Conservation (phyloP, 2,329 filamentous ascomycete species). For the Tolypocladium amazonense region DNA sequence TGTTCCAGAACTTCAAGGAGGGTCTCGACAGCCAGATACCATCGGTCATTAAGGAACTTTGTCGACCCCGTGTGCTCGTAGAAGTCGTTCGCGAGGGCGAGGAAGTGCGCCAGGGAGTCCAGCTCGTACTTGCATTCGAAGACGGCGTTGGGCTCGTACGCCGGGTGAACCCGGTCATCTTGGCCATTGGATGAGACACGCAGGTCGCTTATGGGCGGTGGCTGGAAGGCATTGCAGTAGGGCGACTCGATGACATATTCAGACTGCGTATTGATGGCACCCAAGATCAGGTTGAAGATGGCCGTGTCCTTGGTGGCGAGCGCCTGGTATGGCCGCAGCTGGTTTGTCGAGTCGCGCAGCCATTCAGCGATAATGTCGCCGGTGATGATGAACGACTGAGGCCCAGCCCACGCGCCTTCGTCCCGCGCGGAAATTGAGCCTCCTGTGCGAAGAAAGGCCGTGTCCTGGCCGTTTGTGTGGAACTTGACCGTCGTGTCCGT, state of each 20-base stretch:
- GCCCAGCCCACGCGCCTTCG: constrained; percentile 63
- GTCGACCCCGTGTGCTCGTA: constrained; percentile 67
- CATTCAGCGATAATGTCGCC: constrained; percentile 91
- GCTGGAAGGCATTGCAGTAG: constrained; percentile 98
- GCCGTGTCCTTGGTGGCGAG: constrained; percentile 71
- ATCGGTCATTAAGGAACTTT: constrained; percentile 68
- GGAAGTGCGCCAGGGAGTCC: constrained; percentile 86
- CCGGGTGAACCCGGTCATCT: constrained; percentile 73
- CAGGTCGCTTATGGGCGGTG: constrained; percentile 73
- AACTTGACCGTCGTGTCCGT: constrained; percentile 85
- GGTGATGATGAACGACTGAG: constrained; percentile 88
- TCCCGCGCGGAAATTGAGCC: constrained; percentile 23
- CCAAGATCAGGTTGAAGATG: constrained; percentile 72
- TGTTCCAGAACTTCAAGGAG: constrained; percentile 64
- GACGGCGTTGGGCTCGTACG: constrained; percentile 72
- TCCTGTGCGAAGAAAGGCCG: constrained; percentile 23
- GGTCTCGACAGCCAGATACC: constrained; percentile 67
- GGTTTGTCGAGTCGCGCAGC: constrained; percentile 88
- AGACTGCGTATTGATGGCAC: constrained; percentile 90
- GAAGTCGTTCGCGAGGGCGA: constrained; percentile 79
- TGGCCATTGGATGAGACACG: constrained; percentile 66
- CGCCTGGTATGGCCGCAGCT: constrained; percentile 79
- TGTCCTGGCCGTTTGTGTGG: constrained; percentile 55
- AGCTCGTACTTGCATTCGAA: constrained; percentile 99
- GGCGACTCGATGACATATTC: constrained; percentile 92